A percentile compares a stretch with the other conserved stretches of the same genome.
Conservation (phyloP, 805 yeast genomes). For the Candida pseudofarinosa region DNA sequence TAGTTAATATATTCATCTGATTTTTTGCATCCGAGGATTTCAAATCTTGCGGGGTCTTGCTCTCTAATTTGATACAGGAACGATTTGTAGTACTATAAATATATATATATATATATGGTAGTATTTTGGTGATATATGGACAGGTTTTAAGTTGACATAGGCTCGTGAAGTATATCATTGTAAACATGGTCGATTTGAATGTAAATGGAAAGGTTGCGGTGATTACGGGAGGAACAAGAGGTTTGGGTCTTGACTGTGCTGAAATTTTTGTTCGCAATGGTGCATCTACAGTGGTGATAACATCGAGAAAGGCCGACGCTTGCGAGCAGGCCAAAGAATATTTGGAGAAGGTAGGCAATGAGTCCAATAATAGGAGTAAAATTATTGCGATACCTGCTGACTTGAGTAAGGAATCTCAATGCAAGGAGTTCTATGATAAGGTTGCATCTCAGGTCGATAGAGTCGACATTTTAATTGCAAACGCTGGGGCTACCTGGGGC, state of each 20-base stretch:
- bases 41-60: not conserved
- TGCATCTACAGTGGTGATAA: slow-evolving; percentile 56
- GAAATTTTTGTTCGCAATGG: slow-evolving; percentile 61
- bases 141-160: slow-evolving; percentile 29
- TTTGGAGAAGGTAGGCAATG: slow-evolving; percentile 34
- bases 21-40: not conserved
- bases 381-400: slow-evolving; percentile 54
- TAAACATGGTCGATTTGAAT: slow-evolving; percentile 39
- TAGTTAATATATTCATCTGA: not conserved
- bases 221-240: slow-evolving; percentile 74
- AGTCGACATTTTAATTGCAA: slow-evolving; percentile 65
- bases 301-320: slow-evolving; percentile 61
- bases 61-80: not conserved
- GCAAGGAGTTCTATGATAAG: slow-evolving; percentile 38
- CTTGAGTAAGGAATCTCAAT: slow-evolving; percentile 47
- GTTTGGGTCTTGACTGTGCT: slow-evolving; percentile 67
- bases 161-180: too few relatives aligned
- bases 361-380: slow-evolving; percentile 25
- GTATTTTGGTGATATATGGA: slow-evolving; percentile 48
- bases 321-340: slow-evolving; percentile 52
- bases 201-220: slow-evolving; percentile 62
- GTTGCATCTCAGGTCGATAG: slow-evolving; percentile 37
- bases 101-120: slow-evolving; percentile 20
- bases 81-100: not conserved
- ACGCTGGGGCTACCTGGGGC: slow-evolving; percentile 83